Conservation (phyloP, 345 rosid species). For the Lepidium didymum region DNA sequence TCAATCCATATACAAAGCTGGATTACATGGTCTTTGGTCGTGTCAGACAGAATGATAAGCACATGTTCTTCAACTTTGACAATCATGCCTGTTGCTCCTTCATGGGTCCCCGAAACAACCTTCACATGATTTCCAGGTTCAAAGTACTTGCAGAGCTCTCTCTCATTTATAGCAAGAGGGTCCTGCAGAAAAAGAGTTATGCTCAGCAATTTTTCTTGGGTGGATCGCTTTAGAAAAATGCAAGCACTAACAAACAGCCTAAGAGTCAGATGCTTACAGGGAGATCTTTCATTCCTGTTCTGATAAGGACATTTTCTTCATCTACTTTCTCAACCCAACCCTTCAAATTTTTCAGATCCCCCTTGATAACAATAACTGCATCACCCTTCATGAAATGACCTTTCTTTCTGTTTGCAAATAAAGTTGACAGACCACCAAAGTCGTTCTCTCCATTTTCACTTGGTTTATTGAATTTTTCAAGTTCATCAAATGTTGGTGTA, state of each 20-base stretch:
- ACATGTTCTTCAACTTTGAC: slow-evolving; percentile 95
- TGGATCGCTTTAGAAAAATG: neutral
- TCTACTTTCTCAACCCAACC: slow-evolving; percentile 99
- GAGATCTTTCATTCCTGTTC: slow-evolving; percentile 86
- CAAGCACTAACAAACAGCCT: neutral
- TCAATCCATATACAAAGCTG: neutral
- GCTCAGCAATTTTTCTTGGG: neutral
- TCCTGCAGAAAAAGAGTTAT: slow-evolving; percentile 38
- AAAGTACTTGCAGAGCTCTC: slow-evolving; percentile 88
- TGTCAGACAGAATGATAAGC: slow-evolving; percentile 78
- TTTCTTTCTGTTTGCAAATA: slow-evolving; percentile 88
- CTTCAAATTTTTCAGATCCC: slow-evolving; percentile 86
- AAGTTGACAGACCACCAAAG: slow-evolving; percentile 65
- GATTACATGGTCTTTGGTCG: slow-evolving; percentile 92
- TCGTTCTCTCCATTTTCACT: slow-evolving; percentile 75
- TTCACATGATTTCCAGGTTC: slow-evolving; percentile 98
- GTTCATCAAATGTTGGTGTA: slow-evolving; percentile 91
- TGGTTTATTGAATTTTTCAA: slow-evolving; percentile 81
- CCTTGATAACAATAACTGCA: slow-evolving; percentile 88
- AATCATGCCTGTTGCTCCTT: slow-evolving; percentile 98
- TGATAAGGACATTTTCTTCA: slow-evolving; percentile 84
- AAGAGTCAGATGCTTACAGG: slow-evolving; percentile 53
- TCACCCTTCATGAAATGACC: slow-evolving; percentile 99
- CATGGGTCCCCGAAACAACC: slow-evolving; percentile 88
- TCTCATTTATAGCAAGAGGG: slow-evolving; percentile 79